Evolutionary conservation across 164 flowering plant species (phyloP).

Genomic region (Aristolochia californica): DNA sequence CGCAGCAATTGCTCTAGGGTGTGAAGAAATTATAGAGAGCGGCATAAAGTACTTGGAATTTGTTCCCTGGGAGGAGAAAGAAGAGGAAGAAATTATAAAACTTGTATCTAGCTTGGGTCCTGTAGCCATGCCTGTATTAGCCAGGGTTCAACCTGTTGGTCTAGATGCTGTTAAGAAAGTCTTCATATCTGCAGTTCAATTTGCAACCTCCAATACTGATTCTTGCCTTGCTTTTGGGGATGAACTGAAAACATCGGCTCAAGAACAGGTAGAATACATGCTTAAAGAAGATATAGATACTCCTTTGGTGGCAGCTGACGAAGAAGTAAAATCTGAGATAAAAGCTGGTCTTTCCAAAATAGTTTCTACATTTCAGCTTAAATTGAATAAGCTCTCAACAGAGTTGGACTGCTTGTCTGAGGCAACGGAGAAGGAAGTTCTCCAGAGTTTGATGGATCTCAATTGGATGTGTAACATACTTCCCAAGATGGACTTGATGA

Average conservation of each 20-base stretch:
- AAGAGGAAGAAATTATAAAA: conserved; percentile 45
- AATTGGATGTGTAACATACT: conserved; percentile 73
- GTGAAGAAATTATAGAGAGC: conserved; percentile 39
- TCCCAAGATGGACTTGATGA: conserved; percentile 66
- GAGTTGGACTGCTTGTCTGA: conserved; percentile 17
- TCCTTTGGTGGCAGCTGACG: conserved; percentile 43
- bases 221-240: conserved; percentile 46
- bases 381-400: conserved; percentile 30
- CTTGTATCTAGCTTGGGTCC: conserved; percentile 34
- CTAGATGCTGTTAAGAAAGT: conserved; percentile 44
- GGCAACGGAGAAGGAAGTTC: conserved; percentile 23
- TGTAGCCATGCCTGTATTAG: conserved; percentile 48
- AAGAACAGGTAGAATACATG: conserved; percentile 91
- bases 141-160: conserved; percentile 45
- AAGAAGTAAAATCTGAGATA: conserved; percentile 57
- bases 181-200: conserved; percentile 61
- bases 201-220: conserved; percentile 47
- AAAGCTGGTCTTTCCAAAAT: conserved; percentile 36
- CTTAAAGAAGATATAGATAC: conserved; percentile 63
- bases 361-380: conserved; percentile 31
- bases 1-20: conserved; percentile 23
- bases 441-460: conserved; percentile 41
- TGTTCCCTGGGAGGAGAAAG: conserved; percentile 54
- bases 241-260: conserved; percentile 71
- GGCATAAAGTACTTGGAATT: conserved; percentile 52